Base-by-base conservation (phyloP, 2,329 filamentous ascomycete genomes). In the Hymenotorrendiella dingleyae region DNA sequence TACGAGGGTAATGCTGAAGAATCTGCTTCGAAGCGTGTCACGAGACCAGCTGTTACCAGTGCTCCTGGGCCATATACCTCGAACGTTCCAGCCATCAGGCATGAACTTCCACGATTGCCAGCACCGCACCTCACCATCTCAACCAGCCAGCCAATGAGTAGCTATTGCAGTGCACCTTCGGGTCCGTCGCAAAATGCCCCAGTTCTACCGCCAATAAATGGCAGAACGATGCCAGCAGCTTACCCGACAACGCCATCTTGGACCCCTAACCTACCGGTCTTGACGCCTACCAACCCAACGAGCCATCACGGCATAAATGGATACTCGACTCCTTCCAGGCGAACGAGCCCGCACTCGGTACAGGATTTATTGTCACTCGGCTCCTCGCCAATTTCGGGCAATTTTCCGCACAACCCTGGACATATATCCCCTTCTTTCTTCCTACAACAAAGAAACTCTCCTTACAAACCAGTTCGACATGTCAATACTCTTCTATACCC, bases 401-500 rank as follows among this genome's bases (percentile, higher is more conserved):
- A 58, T 9, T 59, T 55, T 36, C 51, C 62, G 56, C 68, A 74
- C 46, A 76, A 72, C 49, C 70, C 76, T 10, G 67, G 70, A 28
- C 70, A 67, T 34, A 57, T 58, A 17, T 97, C 93, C 23, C 91
- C 91, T 1, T 90, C 86, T 9, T 79, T 87, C 57, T 94, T 94
- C 64, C 72, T 96, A 27, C 84, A 86, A 58, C 87, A 95, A 61
- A 79, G 93, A 43, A 82, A 86, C 50, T 97, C 91, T 42, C 93
- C 93, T 3, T 97, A 97, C 65, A 86, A 88, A 50, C 91, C 91
- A 1, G 84, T 96, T 28, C 84, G 90, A 40, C 78, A 87, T 47
- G 87, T 96, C 46, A 89, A 93, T 54, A 94, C 88, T 1, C 76
- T 97, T n/a, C 72, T 96, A 22, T 88, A 93, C 45, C 90, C 90